Base-by-base conservation (phyloP, 176 grass and related monocot species). In the Ensete ventricosum region DNA sequence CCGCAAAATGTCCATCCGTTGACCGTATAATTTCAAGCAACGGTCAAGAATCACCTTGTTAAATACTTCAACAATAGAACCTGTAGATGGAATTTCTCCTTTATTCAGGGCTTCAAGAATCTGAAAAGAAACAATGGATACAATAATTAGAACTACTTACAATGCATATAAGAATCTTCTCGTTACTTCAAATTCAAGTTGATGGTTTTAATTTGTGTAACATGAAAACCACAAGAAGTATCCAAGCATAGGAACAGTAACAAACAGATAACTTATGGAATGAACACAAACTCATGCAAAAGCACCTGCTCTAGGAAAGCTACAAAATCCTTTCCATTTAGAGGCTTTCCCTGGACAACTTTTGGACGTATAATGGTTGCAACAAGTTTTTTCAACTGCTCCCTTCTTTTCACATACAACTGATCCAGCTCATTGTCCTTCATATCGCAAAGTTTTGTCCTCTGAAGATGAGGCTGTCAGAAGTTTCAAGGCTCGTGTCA, bases 41-140 rank as follows among this genome's bases (percentile, higher is more conserved):
- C 76, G 80, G 53, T 98, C 94, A 76, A 93, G 86, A 81, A 93
- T 93, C 65, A 76, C 94, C 85, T 98, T 93, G 77, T 91, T 98
- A 74, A 98, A 98, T 52, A 91, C 76, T 79, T 98, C 90, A 77
- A 98, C 88, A 77, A 98, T 84, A 0, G 94, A 98, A 10, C 94
- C 90, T 13, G 94, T 93, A 14, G 90, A 87, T 54, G 94, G 94
- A 82, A 98, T 98, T 86, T 98, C 94, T 1, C 94, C 94, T 90
- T 93, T 85, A 64, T 98, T 98, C 58, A 98, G 87, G 62, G 94
- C 90, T 27, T 93, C 90, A 64, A 98, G 82, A 73, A 98, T 98
- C 94, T 98, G 67, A 77, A 78, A 67, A 54, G 73, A 87, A 54
- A 82, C 17, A 3, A 67, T 50, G 64, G 26, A 65, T 17, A 67